phyloP scores from a whole-genome alignment of 1,284 basidiomycete genomes.

The Cryptococcus sp. region DNA sequence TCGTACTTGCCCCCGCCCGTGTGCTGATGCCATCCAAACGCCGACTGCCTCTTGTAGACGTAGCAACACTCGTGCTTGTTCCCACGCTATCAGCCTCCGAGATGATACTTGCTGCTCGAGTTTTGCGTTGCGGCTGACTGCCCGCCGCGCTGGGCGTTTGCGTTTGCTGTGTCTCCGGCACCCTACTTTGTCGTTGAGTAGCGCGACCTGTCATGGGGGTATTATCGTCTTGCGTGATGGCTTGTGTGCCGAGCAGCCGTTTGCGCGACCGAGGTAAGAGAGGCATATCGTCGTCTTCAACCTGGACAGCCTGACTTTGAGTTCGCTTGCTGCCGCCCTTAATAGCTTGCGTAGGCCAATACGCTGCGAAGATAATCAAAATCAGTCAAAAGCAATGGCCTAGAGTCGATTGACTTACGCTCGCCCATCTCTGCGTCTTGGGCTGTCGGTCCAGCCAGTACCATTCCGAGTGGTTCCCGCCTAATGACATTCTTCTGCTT shows the following conservation, averaged over 20 bases:
- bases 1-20: neutral
- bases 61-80: slow-evolving; percentile 8
- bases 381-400: neutral
- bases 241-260: slow-evolving; percentile 23
- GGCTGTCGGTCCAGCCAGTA: slow-evolving; percentile 32
- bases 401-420: slow-evolving; percentile 30
- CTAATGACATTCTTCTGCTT: slow-evolving; percentile 44
- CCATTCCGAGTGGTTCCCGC: slow-evolving; percentile 37
- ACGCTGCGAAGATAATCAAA: slow-evolving; percentile 27
- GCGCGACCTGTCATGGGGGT: slow-evolving; percentile 14
- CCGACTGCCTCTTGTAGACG: neutral
- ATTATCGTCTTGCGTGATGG: slow-evolving; percentile 27
- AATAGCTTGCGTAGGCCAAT: slow-evolving; percentile 38
- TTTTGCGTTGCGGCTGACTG: slow-evolving; percentile 13
- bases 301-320: slow-evolving; percentile 7
- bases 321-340: slow-evolving; percentile 15
- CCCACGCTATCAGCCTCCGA: slow-evolving; percentile 29
- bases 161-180: slow-evolving; percentile 7
- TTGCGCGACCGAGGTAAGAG: slow-evolving; percentile 27
- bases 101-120: slow-evolving; percentile 30
- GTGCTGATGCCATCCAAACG: neutral
- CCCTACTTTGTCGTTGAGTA: slow-evolving; percentile 8
- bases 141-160: neutral
- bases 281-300: slow-evolving; percentile 39
- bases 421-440: slow-evolving; percentile 47